Conservation (phyloP, 768 basidiomycete species). For the Tephrocybe sp. region DNA sequence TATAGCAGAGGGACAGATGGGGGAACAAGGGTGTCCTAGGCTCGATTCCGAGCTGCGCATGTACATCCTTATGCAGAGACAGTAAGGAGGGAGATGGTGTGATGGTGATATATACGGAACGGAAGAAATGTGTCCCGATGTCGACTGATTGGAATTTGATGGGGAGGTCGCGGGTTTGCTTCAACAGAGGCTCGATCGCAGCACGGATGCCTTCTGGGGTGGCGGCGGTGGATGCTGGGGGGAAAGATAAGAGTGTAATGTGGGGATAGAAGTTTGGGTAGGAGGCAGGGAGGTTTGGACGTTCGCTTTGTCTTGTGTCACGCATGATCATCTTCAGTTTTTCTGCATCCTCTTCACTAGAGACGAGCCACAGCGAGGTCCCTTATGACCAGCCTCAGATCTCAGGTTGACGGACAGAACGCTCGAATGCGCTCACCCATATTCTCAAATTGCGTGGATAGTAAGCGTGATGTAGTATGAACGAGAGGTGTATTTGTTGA, state of each 20-base stretch:
- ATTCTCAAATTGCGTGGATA: neutral
- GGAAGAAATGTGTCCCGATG: conserved; percentile 64
- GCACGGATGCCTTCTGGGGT: conserved; percentile 33
- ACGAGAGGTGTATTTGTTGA: neutral
- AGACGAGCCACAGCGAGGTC: conserved; percentile 71
- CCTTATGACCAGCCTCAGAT: conserved; percentile 35
- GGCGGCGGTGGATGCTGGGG: conserved; percentile 22
- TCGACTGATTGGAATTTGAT: conserved; percentile 54
- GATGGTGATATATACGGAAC: conserved; percentile 65
- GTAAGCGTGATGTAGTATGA: neutral
- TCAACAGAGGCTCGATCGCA: conserved; percentile 25
- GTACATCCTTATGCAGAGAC: conserved; percentile 48
- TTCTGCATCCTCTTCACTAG: conserved; percentile 40
- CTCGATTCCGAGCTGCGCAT: conserved; percentile 34
- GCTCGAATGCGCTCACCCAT: conserved; percentile 14
- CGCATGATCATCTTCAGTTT: conserved; percentile 50
- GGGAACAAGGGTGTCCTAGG: conserved; percentile 60
- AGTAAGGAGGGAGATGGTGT: conserved; percentile 43
- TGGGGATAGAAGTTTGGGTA: conserved; percentile 70
- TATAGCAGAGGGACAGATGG: conserved; percentile 76
- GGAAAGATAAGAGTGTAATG: conserved; percentile 61
- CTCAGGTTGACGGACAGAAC: neutral
- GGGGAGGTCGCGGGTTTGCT: conserved; percentile 32
- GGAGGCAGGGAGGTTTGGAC: conserved; percentile 30
- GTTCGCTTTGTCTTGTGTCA: conserved; percentile 20